Percentiles rank a stretch among this genome's conserved stretches.
Evolutionary conservation across 164 flowering plant genomes (phyloP).

Genomic region (Malania oleifera): DNA sequence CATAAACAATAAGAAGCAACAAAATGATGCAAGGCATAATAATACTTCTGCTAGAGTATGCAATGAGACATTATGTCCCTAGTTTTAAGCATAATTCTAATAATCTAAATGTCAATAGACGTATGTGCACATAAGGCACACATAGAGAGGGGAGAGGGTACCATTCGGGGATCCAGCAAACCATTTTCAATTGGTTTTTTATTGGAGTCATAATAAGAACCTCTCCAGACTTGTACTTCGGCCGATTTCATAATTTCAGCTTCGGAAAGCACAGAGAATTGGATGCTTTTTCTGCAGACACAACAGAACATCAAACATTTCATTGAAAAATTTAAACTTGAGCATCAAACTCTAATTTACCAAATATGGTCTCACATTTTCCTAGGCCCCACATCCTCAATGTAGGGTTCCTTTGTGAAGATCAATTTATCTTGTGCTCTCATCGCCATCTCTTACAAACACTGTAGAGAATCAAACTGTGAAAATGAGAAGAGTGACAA

Average conservation of each 20-base stretch:
- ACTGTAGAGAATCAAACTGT: too few relatives aligned
- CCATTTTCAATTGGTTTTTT: conserved; percentile 45
- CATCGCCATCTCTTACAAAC: neutral
- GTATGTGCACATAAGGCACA: neutral
- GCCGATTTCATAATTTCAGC: conserved; percentile 51
- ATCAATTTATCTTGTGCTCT: conserved; percentile 14
- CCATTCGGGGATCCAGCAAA: conserved; percentile 72
- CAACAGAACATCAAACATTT: neutral
- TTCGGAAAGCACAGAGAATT: conserved; percentile 49
- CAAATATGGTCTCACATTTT: conserved; percentile 39
- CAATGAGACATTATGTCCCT: too few relatives aligned
- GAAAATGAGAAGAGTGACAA: too few relatives aligned
- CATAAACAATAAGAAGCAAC: too few relatives aligned
- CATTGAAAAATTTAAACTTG: neutral
- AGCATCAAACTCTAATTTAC: neutral
- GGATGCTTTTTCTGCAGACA: conserved; percentile 49
- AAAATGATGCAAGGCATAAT: too few relatives aligned
- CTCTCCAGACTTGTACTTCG: conserved; percentile 47
- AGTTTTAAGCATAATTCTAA: too few relatives aligned
- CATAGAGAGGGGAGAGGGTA: conserved; percentile 6
- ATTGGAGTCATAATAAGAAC: conserved; percentile 31
- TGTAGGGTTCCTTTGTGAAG: conserved; percentile 71
- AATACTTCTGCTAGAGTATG: too few relatives aligned
- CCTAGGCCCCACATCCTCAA: conserved; percentile 70
- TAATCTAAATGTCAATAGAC: too few relatives aligned